A percentile compares a stretch with the other conserved stretches of the same genome.
These are phyloP conservation scores for Xylariales sp. DNA, from an alignment of 2,329 filamentous ascomycete genomes.

Conservation along the genomic window DNA sequence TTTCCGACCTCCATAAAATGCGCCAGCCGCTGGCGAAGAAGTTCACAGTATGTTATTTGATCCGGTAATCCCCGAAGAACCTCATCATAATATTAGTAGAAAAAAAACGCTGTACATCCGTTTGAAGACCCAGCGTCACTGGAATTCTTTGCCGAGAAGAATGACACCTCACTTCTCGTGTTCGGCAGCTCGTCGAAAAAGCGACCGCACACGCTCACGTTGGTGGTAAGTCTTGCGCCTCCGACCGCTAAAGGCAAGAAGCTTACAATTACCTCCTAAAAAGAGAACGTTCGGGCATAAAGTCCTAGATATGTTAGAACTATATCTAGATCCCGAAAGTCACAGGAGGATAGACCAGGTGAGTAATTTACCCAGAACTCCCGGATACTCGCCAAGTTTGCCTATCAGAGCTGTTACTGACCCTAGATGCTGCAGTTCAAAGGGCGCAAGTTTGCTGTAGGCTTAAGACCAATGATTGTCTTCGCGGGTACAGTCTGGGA, in stretches of 20 bases:
- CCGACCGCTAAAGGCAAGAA: too few species aligned
- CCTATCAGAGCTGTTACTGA: too few species aligned
- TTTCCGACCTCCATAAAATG: slow-evolving; percentile 76
- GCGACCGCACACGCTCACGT: slow-evolving; percentile 82
- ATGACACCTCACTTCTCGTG: slow-evolving; percentile 81
- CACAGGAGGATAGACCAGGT: slow-evolving; percentile 66
- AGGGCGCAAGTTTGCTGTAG: slow-evolving; percentile 69
- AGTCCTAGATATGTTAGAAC: slow-evolving; percentile 90
- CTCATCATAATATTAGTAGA: too few species aligned
- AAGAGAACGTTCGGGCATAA: slow-evolving; percentile 83
- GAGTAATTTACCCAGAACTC: too few species aligned
- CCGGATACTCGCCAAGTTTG: too few species aligned
- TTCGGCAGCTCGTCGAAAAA: slow-evolving; percentile 88
- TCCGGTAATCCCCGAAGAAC: too few species aligned
- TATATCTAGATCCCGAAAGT: slow-evolving; percentile 71
- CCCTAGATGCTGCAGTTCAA: too few species aligned
- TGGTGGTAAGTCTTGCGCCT: too few species aligned
- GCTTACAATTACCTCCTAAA: too few species aligned
- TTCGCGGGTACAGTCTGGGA: slow-evolving; percentile 89
- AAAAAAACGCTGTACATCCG: slow-evolving; percentile 93
- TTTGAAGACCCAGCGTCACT: slow-evolving; percentile 86
- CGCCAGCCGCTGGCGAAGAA: slow-evolving; percentile 57
- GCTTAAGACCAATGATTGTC: slow-evolving; percentile 83
- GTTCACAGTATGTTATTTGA: too few species aligned
- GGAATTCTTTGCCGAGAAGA: slow-evolving; percentile 95